Evolutionary conservation across 345 rosid genomes (phyloP).

Genomic region (Eucalyptus polybractea): DNA sequence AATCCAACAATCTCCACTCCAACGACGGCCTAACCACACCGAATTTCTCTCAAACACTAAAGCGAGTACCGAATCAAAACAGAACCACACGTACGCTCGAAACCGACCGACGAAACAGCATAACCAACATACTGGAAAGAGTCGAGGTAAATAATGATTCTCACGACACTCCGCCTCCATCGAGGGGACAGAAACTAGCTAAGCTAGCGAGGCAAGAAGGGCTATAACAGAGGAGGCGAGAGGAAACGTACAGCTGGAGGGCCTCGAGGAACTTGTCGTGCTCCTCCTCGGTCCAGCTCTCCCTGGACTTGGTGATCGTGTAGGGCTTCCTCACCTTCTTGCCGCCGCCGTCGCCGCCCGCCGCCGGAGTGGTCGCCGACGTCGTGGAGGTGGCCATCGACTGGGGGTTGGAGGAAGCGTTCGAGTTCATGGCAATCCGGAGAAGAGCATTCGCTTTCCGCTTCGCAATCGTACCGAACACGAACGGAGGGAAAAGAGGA

Average conservation of each 20-base stretch:
- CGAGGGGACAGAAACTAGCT: background rate
- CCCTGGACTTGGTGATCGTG: conserved; percentile 97
- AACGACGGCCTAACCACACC: background rate
- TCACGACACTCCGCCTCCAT: background rate
- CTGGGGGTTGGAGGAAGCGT: conserved; percentile 24
- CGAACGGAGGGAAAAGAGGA: background rate
- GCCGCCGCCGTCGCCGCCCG: conserved; percentile 17
- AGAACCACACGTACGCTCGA: background rate
- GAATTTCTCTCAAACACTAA: background rate
- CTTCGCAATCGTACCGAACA: background rate
- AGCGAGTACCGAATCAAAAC: background rate
- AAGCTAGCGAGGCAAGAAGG: background rate
- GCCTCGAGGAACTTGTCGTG: conserved; percentile 99
- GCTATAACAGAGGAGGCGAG: background rate
- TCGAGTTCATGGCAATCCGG: conserved; percentile 11
- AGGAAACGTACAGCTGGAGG: conserved; percentile 55
- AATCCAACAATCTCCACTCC: background rate
- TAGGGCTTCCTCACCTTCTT: conserved; percentile 94
- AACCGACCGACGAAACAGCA: background rate
- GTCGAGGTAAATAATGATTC: background rate
- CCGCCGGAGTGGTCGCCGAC: conserved; percentile 4
- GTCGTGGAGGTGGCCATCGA: conserved; percentile 24
- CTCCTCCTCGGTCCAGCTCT: conserved; percentile 98
- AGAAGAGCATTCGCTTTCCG: background rate
- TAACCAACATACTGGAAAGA: background rate